Evolutionary conservation across 768 basidiomycete genomes (phyloP), one percentile per base, ranked within the genome.

Genomic region (Tulasnella sp.): DNA sequence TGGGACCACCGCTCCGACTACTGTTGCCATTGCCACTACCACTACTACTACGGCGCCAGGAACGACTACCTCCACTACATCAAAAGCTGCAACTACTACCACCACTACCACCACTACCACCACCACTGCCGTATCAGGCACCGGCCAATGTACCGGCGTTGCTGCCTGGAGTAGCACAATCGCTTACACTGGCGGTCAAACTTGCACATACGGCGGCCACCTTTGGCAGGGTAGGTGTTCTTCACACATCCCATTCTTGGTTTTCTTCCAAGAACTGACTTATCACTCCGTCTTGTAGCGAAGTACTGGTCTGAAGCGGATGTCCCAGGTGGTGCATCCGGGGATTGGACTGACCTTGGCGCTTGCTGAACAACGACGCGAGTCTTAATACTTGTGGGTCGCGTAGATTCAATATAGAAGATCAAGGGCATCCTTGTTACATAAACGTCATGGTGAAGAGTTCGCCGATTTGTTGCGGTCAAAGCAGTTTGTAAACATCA

Each of bases 221-320:
- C 56, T 58, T 2, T 58, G 56, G 56, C 27, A 24, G 15, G 34
- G 34, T 38, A 38, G 15, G 34, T 15, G 7, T 38, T 15, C 34
- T 38, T 15, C 34, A 7, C 5, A 5, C 34, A 15, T 38, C 15
- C 34, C 34, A 38, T 15, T 38, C 7, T 5, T 38, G 15, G 15
- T 38, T 38, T 38, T 7, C 34, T 15, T 15, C 34, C 5, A 7
- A 15, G 15, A 38, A 7, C 7, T 38, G 34, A 7, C 34, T 38
- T 7, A 38, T 15, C 34, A 5, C 34, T 38, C 34, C 34, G 34
- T 15, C 34, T 38, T 38, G 34, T 15, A 27, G 56, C 56, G 3
- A 51, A 51, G 23, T 58, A 45, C 42, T 58, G 56, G 56, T 49
- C 56, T 9, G 45, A 58, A 44, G 47, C 43, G 15, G 56, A 58